phyloP scores from a whole-genome alignment of 768 basidiomycete genomes.

The Suillus weaverae region DNA sequence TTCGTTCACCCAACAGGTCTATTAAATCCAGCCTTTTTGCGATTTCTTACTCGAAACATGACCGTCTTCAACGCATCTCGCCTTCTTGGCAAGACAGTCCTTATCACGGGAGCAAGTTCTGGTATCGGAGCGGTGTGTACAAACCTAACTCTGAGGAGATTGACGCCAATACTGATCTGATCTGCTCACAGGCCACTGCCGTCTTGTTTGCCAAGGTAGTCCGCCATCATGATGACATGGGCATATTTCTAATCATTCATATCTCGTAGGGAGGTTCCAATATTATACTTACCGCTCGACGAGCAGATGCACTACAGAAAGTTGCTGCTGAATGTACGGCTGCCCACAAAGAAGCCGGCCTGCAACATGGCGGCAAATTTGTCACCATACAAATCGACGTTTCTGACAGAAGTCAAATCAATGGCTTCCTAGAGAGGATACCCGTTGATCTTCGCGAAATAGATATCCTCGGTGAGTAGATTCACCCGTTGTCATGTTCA shows the following conservation, averaged over 20 bases:
- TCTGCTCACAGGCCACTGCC: slow-evolving; percentile 67
- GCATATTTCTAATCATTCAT: slow-evolving; percentile 1
- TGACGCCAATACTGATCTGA: slow-evolving; percentile 5
- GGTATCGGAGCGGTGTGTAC: slow-evolving; percentile 83
- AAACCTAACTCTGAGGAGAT: background rate
- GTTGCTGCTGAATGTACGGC: slow-evolving; percentile 65
- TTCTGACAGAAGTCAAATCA: slow-evolving; percentile 71
- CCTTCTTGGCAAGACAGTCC: slow-evolving; percentile 80
- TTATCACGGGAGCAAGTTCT: slow-evolving; percentile 87
- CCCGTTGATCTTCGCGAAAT: slow-evolving; percentile 69
- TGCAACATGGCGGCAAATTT: slow-evolving; percentile 78
- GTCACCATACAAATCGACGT: slow-evolving; percentile 75
- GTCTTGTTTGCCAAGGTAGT: slow-evolving; percentile 83
- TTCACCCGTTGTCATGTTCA: background rate
- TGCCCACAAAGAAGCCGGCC: slow-evolving; percentile 72
- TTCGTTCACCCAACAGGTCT: background rate
- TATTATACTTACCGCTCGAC: slow-evolving; percentile 80
- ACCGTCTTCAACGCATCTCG: slow-evolving; percentile 81
- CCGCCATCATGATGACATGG: background rate
- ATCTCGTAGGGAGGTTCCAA: slow-evolving; percentile 75
- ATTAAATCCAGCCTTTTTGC: slow-evolving; percentile 3
- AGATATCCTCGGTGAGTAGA: slow-evolving; percentile 74
- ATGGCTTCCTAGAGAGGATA: slow-evolving; percentile 67
- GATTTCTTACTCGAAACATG: slow-evolving; percentile 43
- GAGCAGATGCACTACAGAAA: slow-evolving; percentile 67